phyloP scores from a whole-genome alignment of 2,329 filamentous ascomycete genomes.

The Dothistroma pini region DNA sequence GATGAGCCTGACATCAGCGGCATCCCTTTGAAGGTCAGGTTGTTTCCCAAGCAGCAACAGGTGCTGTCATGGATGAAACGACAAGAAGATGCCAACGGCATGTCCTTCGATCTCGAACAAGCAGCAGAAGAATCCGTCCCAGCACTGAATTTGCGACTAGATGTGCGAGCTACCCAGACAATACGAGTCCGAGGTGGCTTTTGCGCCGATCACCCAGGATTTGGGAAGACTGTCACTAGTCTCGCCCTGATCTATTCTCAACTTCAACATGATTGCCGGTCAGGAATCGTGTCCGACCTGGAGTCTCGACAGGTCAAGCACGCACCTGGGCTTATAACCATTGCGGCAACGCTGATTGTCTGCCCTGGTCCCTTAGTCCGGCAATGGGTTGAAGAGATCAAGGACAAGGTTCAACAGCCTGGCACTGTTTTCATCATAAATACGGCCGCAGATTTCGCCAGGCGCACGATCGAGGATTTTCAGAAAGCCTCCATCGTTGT shows the following conservation, averaged over 20 bases:
- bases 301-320: neutral
- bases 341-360: slow-evolving; percentile 58
- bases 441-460: slow-evolving; percentile 38
- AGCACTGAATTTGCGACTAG: slow-evolving; percentile 50
- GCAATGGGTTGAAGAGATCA: slow-evolving; percentile 58
- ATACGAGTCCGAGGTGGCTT: slow-evolving; percentile 54
- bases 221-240: slow-evolving; percentile 62
- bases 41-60: slow-evolving; percentile 53
- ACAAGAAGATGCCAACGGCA: slow-evolving; percentile 46
- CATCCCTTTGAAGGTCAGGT: slow-evolving; percentile 19
- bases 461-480: slow-evolving; percentile 44
- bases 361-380: slow-evolving; percentile 53
- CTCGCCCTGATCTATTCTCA: slow-evolving; percentile 55
- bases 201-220: slow-evolving; percentile 61
- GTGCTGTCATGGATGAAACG: slow-evolving; percentile 58
- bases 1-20: slow-evolving; percentile 3
- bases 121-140: slow-evolving; percentile 53
- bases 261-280: slow-evolving; percentile 25
- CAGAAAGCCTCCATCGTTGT: slow-evolving; percentile 53
- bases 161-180: slow-evolving; percentile 48
- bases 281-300: slow-evolving; percentile 8
- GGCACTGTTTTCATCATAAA: slow-evolving; percentile 44
- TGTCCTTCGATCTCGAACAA: slow-evolving; percentile 51
- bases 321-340: slow-evolving; percentile 38
- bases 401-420: slow-evolving; percentile 37